phyloP scores from a whole-genome alignment of 2,329 filamentous ascomycete genomes.

The Colletotrichum melonis region DNA sequence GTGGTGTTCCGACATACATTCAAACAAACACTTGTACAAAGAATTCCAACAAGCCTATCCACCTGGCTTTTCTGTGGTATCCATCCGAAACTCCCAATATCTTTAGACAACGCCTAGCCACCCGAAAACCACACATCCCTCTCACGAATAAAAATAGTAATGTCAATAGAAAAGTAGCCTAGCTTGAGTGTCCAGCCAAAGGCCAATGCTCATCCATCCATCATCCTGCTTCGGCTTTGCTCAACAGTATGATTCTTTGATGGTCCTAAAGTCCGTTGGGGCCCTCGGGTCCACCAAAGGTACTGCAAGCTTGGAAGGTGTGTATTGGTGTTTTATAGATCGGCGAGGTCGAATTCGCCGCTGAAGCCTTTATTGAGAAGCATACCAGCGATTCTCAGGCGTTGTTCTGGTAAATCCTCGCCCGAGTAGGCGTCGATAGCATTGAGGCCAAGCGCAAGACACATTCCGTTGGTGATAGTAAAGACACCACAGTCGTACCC shows the following conservation, averaged over 20 bases:
- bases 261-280: too few relatives aligned
- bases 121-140: not conserved
- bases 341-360: conserved; percentile 65
- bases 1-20: not conserved
- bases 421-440: conserved; percentile 61
- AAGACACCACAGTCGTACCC: conserved; percentile 83
- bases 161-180: not conserved
- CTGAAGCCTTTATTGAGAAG: conserved; percentile 75
- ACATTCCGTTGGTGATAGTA: conserved; percentile 78
- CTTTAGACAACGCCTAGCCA: not conserved
- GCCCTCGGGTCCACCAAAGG: not conserved
- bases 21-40: conserved; percentile 7
- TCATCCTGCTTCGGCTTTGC: not conserved
- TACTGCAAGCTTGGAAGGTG: not conserved
- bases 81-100: conserved; percentile 11
- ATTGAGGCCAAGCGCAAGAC: conserved; percentile 64
- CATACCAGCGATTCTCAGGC: conserved; percentile 71
- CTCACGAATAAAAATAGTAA: not conserved
- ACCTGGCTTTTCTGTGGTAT: conserved; percentile 4
- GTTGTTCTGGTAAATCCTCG: conserved; percentile 68
- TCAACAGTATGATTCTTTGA: not conserved
- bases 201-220: not conserved
- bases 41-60: not conserved
- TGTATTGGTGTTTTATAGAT: conserved; percentile 42
- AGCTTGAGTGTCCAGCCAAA: not conserved